Base-by-base conservation (phyloP, 148 eudicot genomes). In the Vaccinium corymbosum region DNA sequence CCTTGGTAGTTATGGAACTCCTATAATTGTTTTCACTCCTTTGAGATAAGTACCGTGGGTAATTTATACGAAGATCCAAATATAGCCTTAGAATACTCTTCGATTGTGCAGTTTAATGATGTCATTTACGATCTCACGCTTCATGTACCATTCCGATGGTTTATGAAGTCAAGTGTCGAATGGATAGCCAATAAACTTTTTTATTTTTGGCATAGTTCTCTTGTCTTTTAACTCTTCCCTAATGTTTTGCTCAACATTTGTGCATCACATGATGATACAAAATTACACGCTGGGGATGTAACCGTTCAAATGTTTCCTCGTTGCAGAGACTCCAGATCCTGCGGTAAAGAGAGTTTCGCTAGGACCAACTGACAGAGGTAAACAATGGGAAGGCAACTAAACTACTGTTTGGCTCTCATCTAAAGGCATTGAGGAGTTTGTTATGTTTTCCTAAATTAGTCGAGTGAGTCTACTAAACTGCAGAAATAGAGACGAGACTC, bases 341-440 rank as follows among this genome's bases (percentile, higher is more conserved):
- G 38, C 78, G 25, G 83, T 17, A 12, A 85, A 82, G 87, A 89
- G 85, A 71, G 59, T 50, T 68, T 76, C 90, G 2, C 81, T 77
- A n/a, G 86, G 87, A 27, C 81, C 89, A 16, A 61, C 59, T 76
- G 91, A 89, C 64, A 83, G 91, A 89, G 91, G 91, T 89, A 82
- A 20, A 70, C 22, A 1, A 82, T 38, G 11, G 66, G 53, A 61
- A 20, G 11, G 38, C 52, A 61, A 22, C 82, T n/a, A 20, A 62
- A 8, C 17, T 53, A 16, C 17, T 27, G 12, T 12, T 48, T 15
- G 42, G 49, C 66, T 42, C 29, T 2, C 27, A 57, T 57, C 70
- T 42, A 17, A 42, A 76, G 61, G 25, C 22, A 8, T n/a, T 7
- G 68, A n/a, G 25, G 25, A 61, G 66, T 19, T 25, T 19, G 25